Percentiles rank a stretch among this genome's conserved stretches.
Evolutionary conservation across 2,329 filamentous ascomycete genomes (phyloP).

Genomic region (Lachnellula arida): DNA sequence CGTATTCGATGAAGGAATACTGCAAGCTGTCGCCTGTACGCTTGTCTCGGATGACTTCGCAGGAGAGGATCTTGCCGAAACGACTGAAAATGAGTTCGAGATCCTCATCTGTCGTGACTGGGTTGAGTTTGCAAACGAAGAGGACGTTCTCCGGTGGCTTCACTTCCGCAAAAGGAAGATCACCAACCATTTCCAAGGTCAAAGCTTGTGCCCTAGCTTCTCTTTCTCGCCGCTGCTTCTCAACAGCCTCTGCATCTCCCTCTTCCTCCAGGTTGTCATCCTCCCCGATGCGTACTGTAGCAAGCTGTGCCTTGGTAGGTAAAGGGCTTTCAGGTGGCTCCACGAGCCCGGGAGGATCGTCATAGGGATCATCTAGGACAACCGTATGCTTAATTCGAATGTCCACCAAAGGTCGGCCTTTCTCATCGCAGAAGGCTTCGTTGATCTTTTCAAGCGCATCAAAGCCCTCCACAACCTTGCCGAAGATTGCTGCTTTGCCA

Average conservation of each 20-base stretch:
- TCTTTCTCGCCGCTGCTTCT: conserved; percentile 76
- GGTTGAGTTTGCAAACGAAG: conserved; percentile 98
- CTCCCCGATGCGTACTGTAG: conserved; percentile 85
- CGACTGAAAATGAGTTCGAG: conserved; percentile 94
- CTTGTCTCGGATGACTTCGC: conserved; percentile 91
- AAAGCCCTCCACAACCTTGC: conserved; percentile 92
- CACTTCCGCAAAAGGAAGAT: conserved; percentile 94
- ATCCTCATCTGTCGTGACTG: conserved; percentile 92
- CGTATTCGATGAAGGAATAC: conserved; percentile 97
- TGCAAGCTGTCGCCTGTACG: conserved; percentile 93
- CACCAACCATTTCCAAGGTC: conserved; percentile 95
- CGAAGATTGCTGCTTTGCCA: conserved; percentile 91
- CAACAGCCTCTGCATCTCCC: conserved; percentile 69
- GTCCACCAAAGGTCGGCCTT: conserved; percentile 83
- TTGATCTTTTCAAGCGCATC: conserved; percentile 94
- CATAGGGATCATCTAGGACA: conserved; percentile 85
- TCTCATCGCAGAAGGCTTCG: conserved; percentile 78
- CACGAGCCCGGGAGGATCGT: conserved; percentile 71
- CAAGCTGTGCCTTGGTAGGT: conserved; percentile 79
- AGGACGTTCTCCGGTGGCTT: conserved; percentile 95
- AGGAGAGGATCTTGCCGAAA: conserved; percentile 91
- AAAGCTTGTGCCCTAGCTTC: conserved; percentile 92
- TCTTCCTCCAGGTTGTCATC: conserved; percentile 78
- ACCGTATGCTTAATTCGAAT: conserved; percentile 93
- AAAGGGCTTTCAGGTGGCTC: conserved; percentile 76